Evolutionary conservation across 2,329 filamentous ascomycete genomes (phyloP).

Genomic region (Apiospora marii): DNA sequence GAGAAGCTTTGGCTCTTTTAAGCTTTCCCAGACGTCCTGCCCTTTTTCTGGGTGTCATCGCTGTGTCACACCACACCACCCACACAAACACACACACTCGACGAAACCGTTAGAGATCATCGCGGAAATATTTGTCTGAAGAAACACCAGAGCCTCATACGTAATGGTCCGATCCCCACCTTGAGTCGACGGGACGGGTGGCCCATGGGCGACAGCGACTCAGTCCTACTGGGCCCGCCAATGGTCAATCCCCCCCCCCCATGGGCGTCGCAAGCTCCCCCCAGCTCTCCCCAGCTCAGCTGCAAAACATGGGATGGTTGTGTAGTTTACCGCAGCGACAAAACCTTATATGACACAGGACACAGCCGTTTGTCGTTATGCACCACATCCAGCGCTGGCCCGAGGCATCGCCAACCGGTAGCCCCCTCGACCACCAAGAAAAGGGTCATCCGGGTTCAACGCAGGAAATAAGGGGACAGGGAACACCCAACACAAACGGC

Average conservation of each 20-base stretch:
- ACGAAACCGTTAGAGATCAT: background rate
- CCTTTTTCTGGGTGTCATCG: background rate
- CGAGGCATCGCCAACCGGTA: background rate
- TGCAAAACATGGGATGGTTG: background rate
- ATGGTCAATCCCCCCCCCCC: too few species aligned
- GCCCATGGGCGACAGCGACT: background rate
- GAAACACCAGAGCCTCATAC: background rate
- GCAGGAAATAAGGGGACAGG: constrained; percentile 13
- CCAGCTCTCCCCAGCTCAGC: background rate
- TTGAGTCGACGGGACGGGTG: background rate
- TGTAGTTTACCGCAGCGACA: background rate
- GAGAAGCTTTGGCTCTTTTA: background rate
- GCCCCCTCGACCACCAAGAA: background rate
- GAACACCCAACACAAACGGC: background rate
- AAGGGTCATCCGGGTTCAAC: background rate
- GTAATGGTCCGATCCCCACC: background rate
- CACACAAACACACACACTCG: background rate
- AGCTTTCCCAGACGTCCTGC: background rate
- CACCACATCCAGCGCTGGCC: background rate
- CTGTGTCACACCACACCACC: background rate
- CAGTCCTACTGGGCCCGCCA: background rate
- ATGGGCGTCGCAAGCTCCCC: too few species aligned
- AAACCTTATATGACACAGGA: constrained; percentile 1
- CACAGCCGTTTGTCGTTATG: background rate
- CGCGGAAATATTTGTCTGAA: background rate